phyloP scores from a whole-genome alignment of 805 yeast species.

The Hanseniaspora mollemarum region DNA sequence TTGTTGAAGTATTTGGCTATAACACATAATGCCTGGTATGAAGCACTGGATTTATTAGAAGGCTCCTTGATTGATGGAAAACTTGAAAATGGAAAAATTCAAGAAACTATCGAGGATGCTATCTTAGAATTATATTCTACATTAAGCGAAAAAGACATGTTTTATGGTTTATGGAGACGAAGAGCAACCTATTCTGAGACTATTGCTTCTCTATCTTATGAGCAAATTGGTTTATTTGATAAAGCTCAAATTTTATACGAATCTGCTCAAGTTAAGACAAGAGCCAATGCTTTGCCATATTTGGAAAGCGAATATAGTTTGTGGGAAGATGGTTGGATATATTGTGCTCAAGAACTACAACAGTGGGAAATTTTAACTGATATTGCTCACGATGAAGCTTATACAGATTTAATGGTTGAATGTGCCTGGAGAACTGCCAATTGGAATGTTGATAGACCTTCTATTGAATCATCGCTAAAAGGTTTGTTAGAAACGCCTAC shows the following conservation, averaged over 20 bases:
- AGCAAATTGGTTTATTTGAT: constrained; percentile 91
- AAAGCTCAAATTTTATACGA: constrained; percentile 89
- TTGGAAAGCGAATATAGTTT: constrained; percentile 88
- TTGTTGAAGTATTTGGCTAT: constrained; percentile 77
- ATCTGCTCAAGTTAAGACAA: constrained; percentile 89
- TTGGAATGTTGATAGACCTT: constrained; percentile 91
- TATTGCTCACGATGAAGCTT: constrained; percentile 94
- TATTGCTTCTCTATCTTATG: constrained; percentile 82
- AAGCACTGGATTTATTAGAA: constrained; percentile 75
- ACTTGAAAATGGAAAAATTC: constrained; percentile 59
- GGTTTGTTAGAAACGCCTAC: constrained; percentile 98
- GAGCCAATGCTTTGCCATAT: constrained; percentile 89
- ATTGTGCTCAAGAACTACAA: constrained; percentile 91
- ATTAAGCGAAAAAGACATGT: constrained; percentile 89
- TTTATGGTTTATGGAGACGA: constrained; percentile 95
- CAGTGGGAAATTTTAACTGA: constrained; percentile 98
- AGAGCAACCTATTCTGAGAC: constrained; percentile 91
- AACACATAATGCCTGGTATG: constrained; percentile 84
- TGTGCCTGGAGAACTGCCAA: constrained; percentile 99
- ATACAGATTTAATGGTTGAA: constrained; percentile 85
- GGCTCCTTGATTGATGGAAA: constrained; percentile 47
- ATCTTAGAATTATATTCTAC: constrained; percentile 77
- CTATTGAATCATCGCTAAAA: constrained; percentile 84
- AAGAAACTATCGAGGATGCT: constrained; percentile 83
- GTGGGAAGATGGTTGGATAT: constrained; percentile 98